Base-by-base conservation (phyloP, 2,329 filamentous ascomycete genomes). In the Pseudogymnoascus sp. region DNA sequence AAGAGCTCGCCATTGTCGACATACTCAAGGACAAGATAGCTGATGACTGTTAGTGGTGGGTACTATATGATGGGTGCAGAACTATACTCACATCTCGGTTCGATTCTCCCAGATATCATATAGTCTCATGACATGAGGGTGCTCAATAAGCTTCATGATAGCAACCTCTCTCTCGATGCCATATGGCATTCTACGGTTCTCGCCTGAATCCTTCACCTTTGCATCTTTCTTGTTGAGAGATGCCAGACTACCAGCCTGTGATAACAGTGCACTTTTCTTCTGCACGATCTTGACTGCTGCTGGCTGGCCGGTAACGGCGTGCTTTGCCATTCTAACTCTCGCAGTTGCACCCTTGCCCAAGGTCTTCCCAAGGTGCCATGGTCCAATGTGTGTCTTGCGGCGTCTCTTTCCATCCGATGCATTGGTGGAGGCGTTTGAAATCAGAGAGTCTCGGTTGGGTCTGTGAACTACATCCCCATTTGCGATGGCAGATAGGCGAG, bases 61-160 rank as follows among this genome's bases (percentile, higher is more conserved):
- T 23, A 21, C 59, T 18, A 21, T 9, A n/a, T 23, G 9, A 3
- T 9, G 21, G 37, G 6, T 52, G n/a, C 14, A 23, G 8, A 23
- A 6, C 28, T 23, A 18, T 18, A 77, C 90, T 79, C 80, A 97
- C 90, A 99, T 88, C 75, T 99, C 93, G 63, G 91, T 90, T 21
- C 90, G 84, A 72, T 97, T 97, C 77, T 99, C 95, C 93, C 93
- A 99, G 31, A 99, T 93, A 76, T 99, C 95, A 73, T 93, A 95
- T 8, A 99, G 79, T 68, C 90, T 91, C 75, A 97, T 93, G 70
- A 97, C 93, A 73, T 97, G 95, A 5, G 89, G 90, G 76, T 99
- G 95, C 71, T 96, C 88, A 65, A 97, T 90, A 63, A 97, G 83
- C 77, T 97, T 97, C 83, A 99, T 91, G 69, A 99, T 96, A 33